Base-by-base conservation (phyloP, 306 rosid genomes). In the Aeschynomene evenia region DNA sequence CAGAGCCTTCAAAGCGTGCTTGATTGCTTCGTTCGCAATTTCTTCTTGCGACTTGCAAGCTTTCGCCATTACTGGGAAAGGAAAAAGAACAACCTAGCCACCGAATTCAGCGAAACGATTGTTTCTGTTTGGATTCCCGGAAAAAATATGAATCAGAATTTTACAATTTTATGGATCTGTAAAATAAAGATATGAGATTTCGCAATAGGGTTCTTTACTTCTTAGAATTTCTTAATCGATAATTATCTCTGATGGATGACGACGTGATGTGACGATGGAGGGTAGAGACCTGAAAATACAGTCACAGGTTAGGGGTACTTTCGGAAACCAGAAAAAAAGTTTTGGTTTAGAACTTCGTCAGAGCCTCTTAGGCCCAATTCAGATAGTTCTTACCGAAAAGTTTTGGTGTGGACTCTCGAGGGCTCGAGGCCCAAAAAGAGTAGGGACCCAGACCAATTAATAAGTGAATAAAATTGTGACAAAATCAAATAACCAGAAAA, bases 1-100 rank as follows among this genome's bases (percentile, higher is more conserved):
- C 26, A 91, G 86, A 66, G 97, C 82, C 81, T 81, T 89, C 78
- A 91, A 72, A 22, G 99, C 97, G 70, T 91, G 89, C 69, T 77
- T 80, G 56, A 95, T 91, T 33, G 99, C 95, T 13, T 79, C 79
- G 65, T 34, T 79, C 13, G 90, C 91, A 34, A 85, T 76, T 70
- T 83, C 84, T 50, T 85, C 89, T 73, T 72, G 86, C 16, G 90
- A 74, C 83, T 86, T 84, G 68, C 39, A 14, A 68, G 61, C 10
- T 49, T 61, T 69, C 46, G 43, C 61, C 75, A 85, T 78, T 36
- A 19, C 34, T 22, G 16, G 5, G 28, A 37, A 37, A 37, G 0
- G 6, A 45, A 9, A 36, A 9, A 36, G 0, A 36, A 9, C 21
- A 40, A 66, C 72, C 49, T 29, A 56, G 66, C 26, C 42, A 24